Evolutionary conservation across 2,329 filamentous ascomycete species (phyloP).

Genomic region (Penicillium glabrum): DNA sequence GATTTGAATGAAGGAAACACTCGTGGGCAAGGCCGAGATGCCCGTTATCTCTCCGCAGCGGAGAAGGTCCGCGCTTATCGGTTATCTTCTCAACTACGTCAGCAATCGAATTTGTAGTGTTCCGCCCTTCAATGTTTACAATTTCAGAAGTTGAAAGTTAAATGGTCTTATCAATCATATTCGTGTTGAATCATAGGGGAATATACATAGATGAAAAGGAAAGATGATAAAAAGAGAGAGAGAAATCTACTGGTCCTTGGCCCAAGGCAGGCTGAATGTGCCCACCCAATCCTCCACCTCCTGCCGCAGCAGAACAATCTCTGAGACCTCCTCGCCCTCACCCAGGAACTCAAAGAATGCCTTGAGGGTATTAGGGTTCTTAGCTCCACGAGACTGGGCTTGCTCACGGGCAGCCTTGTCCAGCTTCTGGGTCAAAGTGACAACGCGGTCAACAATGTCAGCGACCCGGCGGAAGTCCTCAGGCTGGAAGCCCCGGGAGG

Average conservation of each 20-base stretch:
- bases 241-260: conserved; percentile 56
- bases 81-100: conserved; percentile 4
- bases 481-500: conserved; percentile 85
- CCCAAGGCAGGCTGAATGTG: conserved; percentile 85
- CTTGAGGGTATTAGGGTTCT: conserved; percentile 98
- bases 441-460: conserved; percentile 80
- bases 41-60: background rate
- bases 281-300: conserved; percentile 88
- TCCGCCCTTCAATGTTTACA: background rate
- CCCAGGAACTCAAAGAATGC: conserved; percentile 93
- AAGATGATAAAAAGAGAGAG: conserved; percentile 1
- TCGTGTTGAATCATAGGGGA: conserved; percentile 24
- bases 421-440: conserved; percentile 73
- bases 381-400: conserved; percentile 78
- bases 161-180: conserved; percentile 20
- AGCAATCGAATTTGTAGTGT: background rate
- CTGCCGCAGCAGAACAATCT: conserved; percentile 82
- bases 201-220: conserved; percentile 18
- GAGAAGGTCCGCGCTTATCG: conserved; percentile 11
- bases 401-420: conserved; percentile 69
- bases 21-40: background rate
- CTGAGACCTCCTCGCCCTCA: conserved; percentile 72
- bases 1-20: background rate
- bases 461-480: conserved; percentile 85
- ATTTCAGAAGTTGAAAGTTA: background rate